A percentile compares a stretch with the other conserved stretches of the same genome.
Conservation (phyloP, 1,284 basidiomycete species). For the Boletus mariae region DNA sequence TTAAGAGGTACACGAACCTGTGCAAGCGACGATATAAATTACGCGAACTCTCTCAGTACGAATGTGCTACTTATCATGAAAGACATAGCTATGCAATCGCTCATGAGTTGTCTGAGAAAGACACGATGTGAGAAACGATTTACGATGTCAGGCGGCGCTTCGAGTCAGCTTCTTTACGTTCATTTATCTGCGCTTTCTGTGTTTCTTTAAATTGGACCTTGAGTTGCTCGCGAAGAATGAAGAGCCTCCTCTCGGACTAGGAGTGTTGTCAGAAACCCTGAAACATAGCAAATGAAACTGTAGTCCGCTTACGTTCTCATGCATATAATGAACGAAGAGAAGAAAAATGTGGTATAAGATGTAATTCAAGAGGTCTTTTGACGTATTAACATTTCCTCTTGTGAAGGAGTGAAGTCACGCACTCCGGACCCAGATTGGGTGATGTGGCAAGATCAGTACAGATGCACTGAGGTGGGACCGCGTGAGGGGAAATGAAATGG, state of each 20-base stretch:
- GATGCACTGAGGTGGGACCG: conserved; percentile 40
- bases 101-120: conserved; percentile 3
- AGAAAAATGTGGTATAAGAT: conserved; percentile 59
- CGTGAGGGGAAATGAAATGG: conserved; percentile 1
- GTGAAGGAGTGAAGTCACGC: conserved; percentile 21
- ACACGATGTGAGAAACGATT: conserved; percentile 18
- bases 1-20: conserved; percentile 90
- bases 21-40: conserved; percentile 30
- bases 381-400: conserved; percentile 9
- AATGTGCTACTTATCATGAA: conserved; percentile 56
- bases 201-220: conserved; percentile 77
- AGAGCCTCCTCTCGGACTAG: conserved; percentile 57
- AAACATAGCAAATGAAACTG: not conserved
- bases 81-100: conserved; percentile 56
- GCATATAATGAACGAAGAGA: conserved; percentile 54
- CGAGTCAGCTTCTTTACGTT: conserved; percentile 74
- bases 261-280: conserved; percentile 1
- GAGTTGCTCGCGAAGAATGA: conserved; percentile 64
- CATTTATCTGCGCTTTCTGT: conserved; percentile 82
- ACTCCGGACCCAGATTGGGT: conserved; percentile 54
- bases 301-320: conserved; percentile 40
- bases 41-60: conserved; percentile 3
- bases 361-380: conserved; percentile 60
- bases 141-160: conserved; percentile 79
- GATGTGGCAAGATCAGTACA: conserved; percentile 51